Evolutionary conservation across 2,329 filamentous ascomycete genomes (phyloP).

Genomic region (Bertia moriformis): DNA sequence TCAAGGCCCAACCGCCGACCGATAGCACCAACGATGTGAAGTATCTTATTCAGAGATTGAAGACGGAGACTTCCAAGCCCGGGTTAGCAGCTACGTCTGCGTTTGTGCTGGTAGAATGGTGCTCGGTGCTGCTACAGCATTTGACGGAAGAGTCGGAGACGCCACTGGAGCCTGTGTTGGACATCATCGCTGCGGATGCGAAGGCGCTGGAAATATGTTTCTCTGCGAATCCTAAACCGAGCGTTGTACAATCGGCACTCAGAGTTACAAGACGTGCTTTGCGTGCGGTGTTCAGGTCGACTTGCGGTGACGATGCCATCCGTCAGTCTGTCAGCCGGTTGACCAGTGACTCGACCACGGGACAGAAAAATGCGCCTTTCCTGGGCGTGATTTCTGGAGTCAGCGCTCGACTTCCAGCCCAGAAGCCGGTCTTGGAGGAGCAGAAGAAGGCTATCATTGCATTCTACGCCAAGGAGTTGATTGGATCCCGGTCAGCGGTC

Average conservation of each 20-base stretch:
- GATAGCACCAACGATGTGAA: slow-evolving; percentile 34
- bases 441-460: slow-evolving; percentile 61
- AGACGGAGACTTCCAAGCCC: slow-evolving; percentile 57
- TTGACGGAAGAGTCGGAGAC: slow-evolving; percentile 33
- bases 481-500: slow-evolving; percentile 62
- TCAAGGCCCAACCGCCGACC: slow-evolving; percentile 27
- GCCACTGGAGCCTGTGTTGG: slow-evolving; percentile 29
- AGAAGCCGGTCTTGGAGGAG: slow-evolving; percentile 45
- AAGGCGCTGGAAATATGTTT: slow-evolving; percentile 67
- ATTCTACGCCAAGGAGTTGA: slow-evolving; percentile 74
- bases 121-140: slow-evolving; percentile 61
- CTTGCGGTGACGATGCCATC: slow-evolving; percentile 27
- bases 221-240: slow-evolving; percentile 44
- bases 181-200: slow-evolving; percentile 56
- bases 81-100: slow-evolving; percentile 67
- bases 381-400: slow-evolving; percentile 82
- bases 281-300: slow-evolving; percentile 53
- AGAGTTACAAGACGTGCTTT: slow-evolving; percentile 68
- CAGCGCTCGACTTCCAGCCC: slow-evolving; percentile 53
- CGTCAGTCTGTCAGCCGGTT: background rate
- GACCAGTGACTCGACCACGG: slow-evolving; percentile 47
- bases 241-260: slow-evolving; percentile 59
- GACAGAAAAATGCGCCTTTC: slow-evolving; percentile 59
- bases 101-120: slow-evolving; percentile 86
- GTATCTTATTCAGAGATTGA: slow-evolving; percentile 49